Percentiles rank a stretch among this genome's conserved stretches.
phyloP scores from a whole-genome alignment of 148 eudicot genomes.

The Vaccinium myrtillus region DNA sequence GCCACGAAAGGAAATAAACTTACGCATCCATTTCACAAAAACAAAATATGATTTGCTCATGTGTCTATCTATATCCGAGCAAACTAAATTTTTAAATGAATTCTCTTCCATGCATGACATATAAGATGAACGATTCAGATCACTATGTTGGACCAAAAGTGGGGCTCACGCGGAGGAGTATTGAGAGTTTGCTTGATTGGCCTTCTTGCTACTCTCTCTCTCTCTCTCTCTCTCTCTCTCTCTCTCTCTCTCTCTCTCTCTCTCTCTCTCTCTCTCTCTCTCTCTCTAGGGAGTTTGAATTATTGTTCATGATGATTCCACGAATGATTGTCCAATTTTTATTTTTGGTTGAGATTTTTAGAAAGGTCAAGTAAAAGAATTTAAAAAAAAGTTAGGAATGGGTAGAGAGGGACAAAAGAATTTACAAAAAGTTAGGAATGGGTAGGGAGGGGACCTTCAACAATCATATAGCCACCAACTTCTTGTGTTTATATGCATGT shows the following conservation, averaged over 20 bases:
- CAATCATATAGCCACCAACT: constrained; percentile 14
- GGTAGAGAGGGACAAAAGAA: neutral
- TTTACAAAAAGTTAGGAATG: neutral
- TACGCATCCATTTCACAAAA: no score
- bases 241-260: neutral
- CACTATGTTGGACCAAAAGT: no score
- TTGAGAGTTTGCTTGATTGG: no score
- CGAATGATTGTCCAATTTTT: neutral
- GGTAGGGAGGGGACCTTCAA: neutral
- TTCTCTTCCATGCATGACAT: no score
- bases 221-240: neutral
- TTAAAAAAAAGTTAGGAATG: neutral
- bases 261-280: neutral
- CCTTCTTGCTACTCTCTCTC: neutral
- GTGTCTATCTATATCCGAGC: no score
- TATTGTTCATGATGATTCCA: neutral
- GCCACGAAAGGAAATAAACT: no score
- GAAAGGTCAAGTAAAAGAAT: neutral
- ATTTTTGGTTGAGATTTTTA: constrained; percentile 3
- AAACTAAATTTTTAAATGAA: no score
- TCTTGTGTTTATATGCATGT: neutral
- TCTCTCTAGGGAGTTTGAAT: neutral
- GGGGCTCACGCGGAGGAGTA: no score
- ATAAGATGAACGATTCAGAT: no score
- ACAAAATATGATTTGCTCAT: no score